Conservation (phyloP, 768 basidiomycete genomes). For the Serendipita sp. region DNA sequence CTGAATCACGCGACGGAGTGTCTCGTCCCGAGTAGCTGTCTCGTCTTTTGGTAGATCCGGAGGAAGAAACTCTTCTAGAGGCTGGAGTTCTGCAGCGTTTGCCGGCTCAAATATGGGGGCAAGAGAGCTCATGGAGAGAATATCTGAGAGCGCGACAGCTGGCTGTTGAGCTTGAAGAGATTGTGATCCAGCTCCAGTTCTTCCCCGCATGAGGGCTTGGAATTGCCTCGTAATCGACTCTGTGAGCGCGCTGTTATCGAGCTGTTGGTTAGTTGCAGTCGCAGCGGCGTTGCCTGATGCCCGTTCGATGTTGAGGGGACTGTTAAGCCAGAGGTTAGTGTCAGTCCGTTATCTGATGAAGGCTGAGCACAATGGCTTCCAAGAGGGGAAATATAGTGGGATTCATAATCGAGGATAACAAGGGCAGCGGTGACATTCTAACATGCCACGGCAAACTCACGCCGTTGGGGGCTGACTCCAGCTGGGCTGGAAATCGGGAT, state of each 20-base stretch:
- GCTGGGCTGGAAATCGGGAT: constrained; percentile 31
- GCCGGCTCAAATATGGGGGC: constrained; percentile 38
- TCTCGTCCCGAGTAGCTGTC: constrained; percentile 31
- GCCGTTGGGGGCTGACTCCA: constrained; percentile 1
- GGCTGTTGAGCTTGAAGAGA: not conserved
- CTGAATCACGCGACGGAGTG: constrained; percentile 55
- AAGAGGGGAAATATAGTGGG: too few relatives aligned
- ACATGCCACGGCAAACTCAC: not conserved
- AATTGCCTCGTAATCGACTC: not conserved
- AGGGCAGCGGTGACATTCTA: not conserved
- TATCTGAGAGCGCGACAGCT: constrained; percentile 39
- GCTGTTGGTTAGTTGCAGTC: too few relatives aligned
- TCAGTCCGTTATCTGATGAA: too few relatives aligned
- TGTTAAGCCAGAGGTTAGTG: too few relatives aligned
- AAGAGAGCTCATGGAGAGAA: constrained; percentile 59
- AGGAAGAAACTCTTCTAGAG: constrained; percentile 47
- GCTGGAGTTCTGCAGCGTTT: constrained; percentile 52
- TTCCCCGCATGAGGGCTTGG: not conserved
- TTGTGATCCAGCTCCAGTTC: not conserved
- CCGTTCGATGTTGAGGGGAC: too few relatives aligned
- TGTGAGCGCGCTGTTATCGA: not conserved
- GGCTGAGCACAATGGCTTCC: too few relatives aligned
- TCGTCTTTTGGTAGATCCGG: constrained; percentile 56
- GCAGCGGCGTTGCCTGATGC: too few relatives aligned
- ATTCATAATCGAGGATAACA: not conserved